Conservation (phyloP, 208 protist genomes). For the Leishmania mexicana region DNA sequence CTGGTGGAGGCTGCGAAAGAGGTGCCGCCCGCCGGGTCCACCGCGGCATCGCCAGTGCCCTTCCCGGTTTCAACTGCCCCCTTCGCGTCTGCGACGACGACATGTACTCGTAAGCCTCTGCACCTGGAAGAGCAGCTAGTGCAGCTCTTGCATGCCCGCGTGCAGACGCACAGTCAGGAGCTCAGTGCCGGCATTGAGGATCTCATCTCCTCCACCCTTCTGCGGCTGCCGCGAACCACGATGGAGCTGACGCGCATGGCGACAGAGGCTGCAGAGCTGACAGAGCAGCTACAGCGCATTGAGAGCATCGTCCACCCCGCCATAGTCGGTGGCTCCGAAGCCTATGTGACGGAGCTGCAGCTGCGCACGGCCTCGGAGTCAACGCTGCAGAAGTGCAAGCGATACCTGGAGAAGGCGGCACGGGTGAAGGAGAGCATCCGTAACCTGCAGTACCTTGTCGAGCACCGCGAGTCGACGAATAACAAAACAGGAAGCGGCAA, state of each 20-base stretch:
- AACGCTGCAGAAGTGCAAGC: slow-evolving; percentile 55
- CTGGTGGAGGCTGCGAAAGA: slow-evolving; percentile 26
- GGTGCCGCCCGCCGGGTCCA: not conserved
- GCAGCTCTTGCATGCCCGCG: slow-evolving; percentile 39
- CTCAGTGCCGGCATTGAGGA: slow-evolving; percentile 58
- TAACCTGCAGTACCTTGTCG: slow-evolving; percentile 48
- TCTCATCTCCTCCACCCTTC: slow-evolving; percentile 60
- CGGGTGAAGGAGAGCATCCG: slow-evolving; percentile 50
- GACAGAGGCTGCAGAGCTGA: slow-evolving; percentile 53
- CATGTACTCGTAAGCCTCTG: slow-evolving; percentile 7
- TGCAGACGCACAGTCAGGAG: slow-evolving; percentile 64
- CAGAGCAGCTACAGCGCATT: slow-evolving; percentile 48
- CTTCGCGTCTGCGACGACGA: not conserved
- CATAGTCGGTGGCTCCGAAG: slow-evolving; percentile 8
- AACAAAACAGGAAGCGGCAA: not conserved
- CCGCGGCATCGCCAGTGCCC: not conserved
- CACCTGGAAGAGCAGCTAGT: slow-evolving; percentile 46
- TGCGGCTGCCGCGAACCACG: slow-evolving; percentile 68
- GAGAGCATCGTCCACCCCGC: slow-evolving; percentile 40
- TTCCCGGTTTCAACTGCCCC: not conserved
- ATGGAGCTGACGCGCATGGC: slow-evolving; percentile 76
- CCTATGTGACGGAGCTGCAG: slow-evolving; percentile 40
- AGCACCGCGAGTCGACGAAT: slow-evolving; percentile 30
- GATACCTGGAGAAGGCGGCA: slow-evolving; percentile 48
- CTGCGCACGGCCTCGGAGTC: slow-evolving; percentile 39